A percentile compares a stretch with the other conserved stretches of the same genome.
Evolutionary conservation across 164 flowering plant genomes (phyloP).

Genomic region (Kingdonia uniflora): DNA sequence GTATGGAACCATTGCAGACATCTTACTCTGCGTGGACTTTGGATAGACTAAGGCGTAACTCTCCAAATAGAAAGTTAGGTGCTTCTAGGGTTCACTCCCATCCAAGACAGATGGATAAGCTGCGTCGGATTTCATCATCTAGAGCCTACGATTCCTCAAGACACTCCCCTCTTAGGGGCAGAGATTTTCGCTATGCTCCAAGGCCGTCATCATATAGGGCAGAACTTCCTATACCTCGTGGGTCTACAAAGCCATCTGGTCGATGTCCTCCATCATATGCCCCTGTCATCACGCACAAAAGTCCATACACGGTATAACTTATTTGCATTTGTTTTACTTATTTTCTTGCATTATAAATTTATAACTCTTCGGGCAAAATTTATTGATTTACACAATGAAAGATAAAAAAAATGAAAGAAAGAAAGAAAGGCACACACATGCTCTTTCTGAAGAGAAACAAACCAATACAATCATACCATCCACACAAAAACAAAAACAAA

Average conservation of each 20-base stretch:
- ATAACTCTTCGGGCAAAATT: too few species aligned
- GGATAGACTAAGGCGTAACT: conserved; percentile 49
- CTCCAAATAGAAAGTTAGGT: conserved; percentile 43
- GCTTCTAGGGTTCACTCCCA: conserved; percentile 43
- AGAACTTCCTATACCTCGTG: conserved; percentile 26
- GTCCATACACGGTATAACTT: conserved; percentile 32
- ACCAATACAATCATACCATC: too few species aligned
- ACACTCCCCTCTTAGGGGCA: conserved; percentile 26
- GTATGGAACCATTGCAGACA: conserved; percentile 28
- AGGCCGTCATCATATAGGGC: conserved; percentile 30
- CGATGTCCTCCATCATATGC: conserved; percentile 25
- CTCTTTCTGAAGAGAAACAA: too few species aligned
- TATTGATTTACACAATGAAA: too few species aligned
- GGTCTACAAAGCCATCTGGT: conserved; percentile 28
- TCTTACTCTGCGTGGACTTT: conserved; percentile 48
- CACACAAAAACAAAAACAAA: too few species aligned
- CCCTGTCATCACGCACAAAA: conserved; percentile 24
- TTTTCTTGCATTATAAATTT: too few species aligned
- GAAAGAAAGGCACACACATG: too few species aligned
- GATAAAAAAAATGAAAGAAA: too few species aligned
- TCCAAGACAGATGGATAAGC: conserved; percentile 28
- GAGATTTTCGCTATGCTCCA: conserved; percentile 28
- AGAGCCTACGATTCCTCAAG: conserved; percentile 39
- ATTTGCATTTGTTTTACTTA: neutral
- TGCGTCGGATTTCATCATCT: conserved; percentile 21